Evolutionary conservation across 768 basidiomycete genomes (phyloP), one percentile per base, ranked within the genome.

Genomic region (Suillus spraguei): DNA sequence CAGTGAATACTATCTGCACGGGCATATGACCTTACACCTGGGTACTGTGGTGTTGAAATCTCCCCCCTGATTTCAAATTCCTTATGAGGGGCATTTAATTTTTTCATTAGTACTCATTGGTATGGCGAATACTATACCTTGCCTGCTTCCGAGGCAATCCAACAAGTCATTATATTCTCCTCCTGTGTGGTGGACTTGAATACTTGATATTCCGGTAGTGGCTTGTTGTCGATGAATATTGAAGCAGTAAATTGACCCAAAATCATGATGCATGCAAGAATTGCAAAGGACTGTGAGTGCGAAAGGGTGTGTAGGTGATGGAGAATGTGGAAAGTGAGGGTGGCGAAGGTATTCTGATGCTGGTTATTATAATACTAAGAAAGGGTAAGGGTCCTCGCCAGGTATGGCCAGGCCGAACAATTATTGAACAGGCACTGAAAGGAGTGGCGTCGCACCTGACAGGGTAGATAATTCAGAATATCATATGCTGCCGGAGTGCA

Each of bases 141-240:
- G 61, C 67, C 69, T 8, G 63, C 64, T 52, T 72, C 63, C 0
- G 68, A 71, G 11, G 68, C 49, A 20, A 71, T 62, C 66, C 68
- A 72, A 38, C 71, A 71, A 17, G 63, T 65, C 8, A 24, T 59
- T 16, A 44, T 33, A 4, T 70, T 65, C 11, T 38, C 54, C 8
- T 11, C 11, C 16, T 5, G 10, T 4, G 5, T 22, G 0, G 2
- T 5, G 5, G n/a, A 6, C 46, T 22, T 2, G 3, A 5, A 2
- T 47, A 5, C 5, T 47, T 47, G 0, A 47, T 47, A 47, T 47
- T 47, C 46, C 11, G 0, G 46, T n/a, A 47, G 46, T 13, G 46
- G n/a, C 46, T 47, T 2, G 22, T 47, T n/a, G n/a, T 47, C 46
- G 5, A 47, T 6, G 46, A 22, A 47, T 22, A 47, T 22, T 4